Evolutionary conservation across 495 filamentous ascomycete species (phyloP), one percentile per base, ranked within the genome.

Genomic region (Talaromyces stipitatus): DNA sequence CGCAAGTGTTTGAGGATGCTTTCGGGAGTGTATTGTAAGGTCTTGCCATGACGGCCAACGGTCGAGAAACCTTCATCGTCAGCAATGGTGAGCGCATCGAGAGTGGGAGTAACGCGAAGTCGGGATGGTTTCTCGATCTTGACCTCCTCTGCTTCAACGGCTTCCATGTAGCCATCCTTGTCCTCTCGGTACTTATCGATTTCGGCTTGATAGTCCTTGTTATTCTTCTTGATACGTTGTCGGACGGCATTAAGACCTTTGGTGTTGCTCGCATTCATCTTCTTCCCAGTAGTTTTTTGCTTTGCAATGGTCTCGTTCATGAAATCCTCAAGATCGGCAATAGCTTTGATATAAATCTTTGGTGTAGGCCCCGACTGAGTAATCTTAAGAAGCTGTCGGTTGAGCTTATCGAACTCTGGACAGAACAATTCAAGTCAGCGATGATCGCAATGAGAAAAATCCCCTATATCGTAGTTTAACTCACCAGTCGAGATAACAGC

Each of bases 391-490:
- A 96, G 82, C 71, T 95, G 87, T 55, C 91, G 85, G 77, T 96
- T 97, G 67, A 99, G 82, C 78, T 92, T 96, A 71, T 99, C 94
- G 78, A 95, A 97, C 72, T 97, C 92, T 95, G 58, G n/a, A n/a
- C n/a, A 23, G 59, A 47, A 57, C 30, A 32, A 7, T 10, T 6
- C 9, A 4, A 41, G 36, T 41, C 16, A 41, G 36, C 8, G 0
- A 2, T 9, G 1, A 18, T 16, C 9, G 18, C 16, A 18, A 16
- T 2, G 3, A 36, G 1, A 14, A 2, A 41, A 41, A 38, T n/a
- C n/a, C n/a, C n/a, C n/a, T n/a, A n/a, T n/a, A n/a, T n/a, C n/a
- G n/a, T n/a, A 6, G 16, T 2, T 36, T n/a, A 50, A 79, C 83
- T 68, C 78, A 92, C 92, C 90, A 69, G 85, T 82, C 59, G 91